Conservation (phyloP, 805 yeast species). For the Candida railenensis region DNA sequence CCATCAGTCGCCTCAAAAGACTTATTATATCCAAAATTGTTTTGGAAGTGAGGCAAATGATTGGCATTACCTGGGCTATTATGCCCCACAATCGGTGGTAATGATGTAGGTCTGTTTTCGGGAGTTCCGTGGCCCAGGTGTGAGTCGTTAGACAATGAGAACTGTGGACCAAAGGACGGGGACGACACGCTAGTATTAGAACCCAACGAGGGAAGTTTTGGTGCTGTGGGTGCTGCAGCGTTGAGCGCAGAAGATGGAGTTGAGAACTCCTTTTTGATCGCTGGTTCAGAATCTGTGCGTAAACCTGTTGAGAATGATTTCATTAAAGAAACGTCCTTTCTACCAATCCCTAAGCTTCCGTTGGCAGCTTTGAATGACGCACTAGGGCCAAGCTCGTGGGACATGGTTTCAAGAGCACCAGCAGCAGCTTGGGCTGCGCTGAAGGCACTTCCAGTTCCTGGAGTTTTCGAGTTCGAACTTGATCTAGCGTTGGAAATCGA, state of each 20-base stretch:
- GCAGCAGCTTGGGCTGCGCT: slow-evolving; percentile 36
- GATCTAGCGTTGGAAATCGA: slow-evolving; percentile 40
- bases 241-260: slow-evolving; percentile 39
- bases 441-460: slow-evolving; percentile 4
- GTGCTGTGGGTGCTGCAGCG: slow-evolving; percentile 33
- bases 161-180: slow-evolving; percentile 49
- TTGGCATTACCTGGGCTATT: slow-evolving; percentile 7
- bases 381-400: slow-evolving; percentile 43
- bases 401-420: slow-evolving; percentile 45
- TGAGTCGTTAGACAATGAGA: slow-evolving; percentile 20
- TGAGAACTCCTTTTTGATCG: slow-evolving; percentile 19
- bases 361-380: slow-evolving; percentile 35
- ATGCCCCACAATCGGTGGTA: slow-evolving; percentile 20
- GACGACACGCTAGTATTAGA: slow-evolving; percentile 22
- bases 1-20: background rate
- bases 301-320: slow-evolving; percentile 10
- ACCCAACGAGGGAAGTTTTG: slow-evolving; percentile 35
- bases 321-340: slow-evolving; percentile 29
- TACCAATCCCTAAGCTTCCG: slow-evolving; percentile 1
- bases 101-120: slow-evolving; percentile 13
- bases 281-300: slow-evolving; percentile 22
- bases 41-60: slow-evolving; percentile 30
- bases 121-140: slow-evolving; percentile 16
- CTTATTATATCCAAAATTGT: slow-evolving; percentile 10
- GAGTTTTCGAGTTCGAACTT: slow-evolving; percentile 5